Base-by-base conservation (phyloP, 768 basidiomycete genomes). In the Russula emetica region DNA sequence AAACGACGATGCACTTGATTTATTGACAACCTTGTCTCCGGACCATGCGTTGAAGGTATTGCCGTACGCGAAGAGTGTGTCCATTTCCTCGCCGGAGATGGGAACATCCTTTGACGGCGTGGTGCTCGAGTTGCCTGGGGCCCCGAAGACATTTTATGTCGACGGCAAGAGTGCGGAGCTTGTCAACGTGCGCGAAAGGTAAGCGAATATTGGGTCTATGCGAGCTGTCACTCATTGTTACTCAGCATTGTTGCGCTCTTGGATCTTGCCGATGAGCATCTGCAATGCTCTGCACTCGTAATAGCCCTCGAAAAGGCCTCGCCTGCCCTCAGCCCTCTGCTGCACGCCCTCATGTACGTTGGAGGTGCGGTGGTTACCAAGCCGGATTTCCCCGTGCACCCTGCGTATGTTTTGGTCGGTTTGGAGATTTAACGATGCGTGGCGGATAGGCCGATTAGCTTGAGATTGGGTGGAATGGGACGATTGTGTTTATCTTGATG, bases 321-420 rank as follows among this genome's bases (percentile, higher is more conserved):
- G 47, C 82, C 84, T 20, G 82, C 81, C 60, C 80, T 94, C 60
- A 83, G 87, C 69, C 83, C 85, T 70, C 78, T 94, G 61, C 78
- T 95, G 42, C 94, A 95, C 72, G 88, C 93, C 55, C 80, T 95
- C 66, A 91, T 95, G 90, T 95, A 95, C 75, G 90, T 94, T 58
- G 92, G 92, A 66, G 93, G 90, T 60, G 83, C 82, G 55, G 87
- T 95, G 58, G 86, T 95, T 57, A 90, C 91, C 59, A 87, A 85
- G 72, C 88, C 90, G 60, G 84, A 83, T 28, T 90, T 89, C 79
- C 79, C 84, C 70, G 84, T 87, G 62, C 83, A 91, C 71, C 81
- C 87, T 32, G 83, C 86, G 20, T 92, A 86, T 72, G 83, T 95
- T 40, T 85, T 94, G 52, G 88, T 95, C 60, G 93, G 93, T 45